phyloP scores from a whole-genome alignment of 805 yeast species.

The Ogataea degrootiae region DNA sequence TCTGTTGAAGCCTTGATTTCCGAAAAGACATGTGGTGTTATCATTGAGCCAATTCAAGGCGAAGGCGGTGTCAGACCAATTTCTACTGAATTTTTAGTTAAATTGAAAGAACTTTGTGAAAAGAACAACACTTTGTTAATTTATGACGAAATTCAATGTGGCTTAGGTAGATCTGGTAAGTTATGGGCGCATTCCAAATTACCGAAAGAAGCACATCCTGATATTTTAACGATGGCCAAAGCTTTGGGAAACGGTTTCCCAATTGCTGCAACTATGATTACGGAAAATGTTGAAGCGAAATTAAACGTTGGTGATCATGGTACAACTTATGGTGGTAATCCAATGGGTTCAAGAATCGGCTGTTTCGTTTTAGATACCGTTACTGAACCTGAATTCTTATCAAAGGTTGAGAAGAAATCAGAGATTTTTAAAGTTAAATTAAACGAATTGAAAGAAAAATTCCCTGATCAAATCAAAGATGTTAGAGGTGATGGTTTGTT shows the following conservation, averaged over 20 bases:
- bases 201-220: constrained; percentile 85
- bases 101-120: constrained; percentile 62
- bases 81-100: constrained; percentile 55
- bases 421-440: constrained; percentile 49
- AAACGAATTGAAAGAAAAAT: constrained; percentile 43
- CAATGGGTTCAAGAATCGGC: constrained; percentile 81
- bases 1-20: constrained; percentile 53
- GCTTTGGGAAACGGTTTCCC: constrained; percentile 97
- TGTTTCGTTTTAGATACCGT: constrained; percentile 68
- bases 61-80: constrained; percentile 90
- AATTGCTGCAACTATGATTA: constrained; percentile 87
- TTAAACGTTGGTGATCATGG: constrained; percentile 94
- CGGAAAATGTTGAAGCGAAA: constrained; percentile 67
- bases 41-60: constrained; percentile 96
- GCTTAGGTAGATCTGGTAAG: constrained; percentile 87
- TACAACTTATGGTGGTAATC: constrained; percentile 97
- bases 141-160: constrained; percentile 96
- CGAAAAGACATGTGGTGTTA: constrained; percentile 80
- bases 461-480: constrained; percentile 58
- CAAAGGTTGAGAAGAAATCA: constrained; percentile 57
- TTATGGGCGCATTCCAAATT: constrained; percentile 86
- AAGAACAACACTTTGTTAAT: constrained; percentile 71
- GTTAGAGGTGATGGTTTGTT: constrained; percentile 88
- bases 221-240: constrained; percentile 89
- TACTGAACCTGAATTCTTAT: constrained; percentile 54